Conservation (phyloP, 345 rosid genomes). For the Microcos paniculata region DNA sequence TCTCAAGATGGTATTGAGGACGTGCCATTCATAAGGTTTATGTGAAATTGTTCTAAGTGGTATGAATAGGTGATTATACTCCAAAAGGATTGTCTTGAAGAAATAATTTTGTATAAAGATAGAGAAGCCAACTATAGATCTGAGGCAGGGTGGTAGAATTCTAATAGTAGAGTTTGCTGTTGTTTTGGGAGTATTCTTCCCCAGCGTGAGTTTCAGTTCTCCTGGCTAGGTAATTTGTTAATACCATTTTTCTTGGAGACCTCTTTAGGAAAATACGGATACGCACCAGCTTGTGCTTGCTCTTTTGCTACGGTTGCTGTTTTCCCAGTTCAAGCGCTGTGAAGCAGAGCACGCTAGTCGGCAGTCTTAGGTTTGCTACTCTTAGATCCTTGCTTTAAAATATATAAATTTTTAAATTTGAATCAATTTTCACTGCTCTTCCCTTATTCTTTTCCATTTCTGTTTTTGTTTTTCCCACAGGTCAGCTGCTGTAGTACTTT, state of each 20-base stretch:
- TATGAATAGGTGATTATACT: slow-evolving; percentile 24
- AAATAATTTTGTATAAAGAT: slow-evolving; percentile 26
- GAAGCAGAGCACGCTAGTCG: not conserved
- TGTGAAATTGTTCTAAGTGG: slow-evolving; percentile 11
- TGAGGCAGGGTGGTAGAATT: slow-evolving; percentile 21
- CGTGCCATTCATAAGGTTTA: slow-evolving; percentile 13
- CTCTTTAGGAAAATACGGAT: slow-evolving; percentile 18
- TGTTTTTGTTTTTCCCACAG: slow-evolving; percentile 11
- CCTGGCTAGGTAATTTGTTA: slow-evolving; percentile 15
- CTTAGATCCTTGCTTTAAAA: not conserved
- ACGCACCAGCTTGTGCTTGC: slow-evolving; percentile 9
- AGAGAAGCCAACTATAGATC: slow-evolving; percentile 18
- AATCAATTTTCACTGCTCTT: not conserved
- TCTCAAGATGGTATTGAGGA: slow-evolving; percentile 22
- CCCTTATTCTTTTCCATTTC: not conserved
- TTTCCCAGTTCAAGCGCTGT: slow-evolving; percentile 13
- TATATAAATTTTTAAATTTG: not conserved
- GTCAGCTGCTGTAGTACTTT: slow-evolving; percentile 19
- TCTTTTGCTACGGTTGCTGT: not conserved
- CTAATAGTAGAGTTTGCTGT: slow-evolving; percentile 18
- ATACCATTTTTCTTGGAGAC: slow-evolving; percentile 18
- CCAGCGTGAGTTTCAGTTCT: slow-evolving; percentile 10
- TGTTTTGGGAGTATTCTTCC: slow-evolving; percentile 13
- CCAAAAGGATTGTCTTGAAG: slow-evolving; percentile 22
- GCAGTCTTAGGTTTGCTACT: slow-evolving; percentile 34